Evolutionary conservation across 1,284 basidiomycete species (phyloP).

Genomic region (Nidula niveotomentosa): DNA sequence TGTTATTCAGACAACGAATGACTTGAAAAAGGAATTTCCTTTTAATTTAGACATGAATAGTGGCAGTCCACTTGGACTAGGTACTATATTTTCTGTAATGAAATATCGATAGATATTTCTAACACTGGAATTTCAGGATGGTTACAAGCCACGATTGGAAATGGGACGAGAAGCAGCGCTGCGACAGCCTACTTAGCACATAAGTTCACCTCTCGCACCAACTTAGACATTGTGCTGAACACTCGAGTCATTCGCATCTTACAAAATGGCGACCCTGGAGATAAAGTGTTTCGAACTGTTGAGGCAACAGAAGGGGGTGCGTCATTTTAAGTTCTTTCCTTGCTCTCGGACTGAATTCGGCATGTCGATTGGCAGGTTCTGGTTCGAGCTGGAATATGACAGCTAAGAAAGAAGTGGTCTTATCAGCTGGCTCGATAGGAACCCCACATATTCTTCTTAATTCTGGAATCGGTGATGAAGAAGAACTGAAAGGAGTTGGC

Average conservation of each 20-base stretch:
- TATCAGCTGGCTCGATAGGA: slow-evolving; percentile 20
- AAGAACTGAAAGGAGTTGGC: slow-evolving; percentile 10
- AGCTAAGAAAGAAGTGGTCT: slow-evolving; percentile 20
- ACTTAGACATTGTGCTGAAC: slow-evolving; percentile 36
- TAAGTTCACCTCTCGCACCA: slow-evolving; percentile 27
- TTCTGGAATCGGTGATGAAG: slow-evolving; percentile 19
- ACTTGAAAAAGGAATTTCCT: slow-evolving; percentile 29
- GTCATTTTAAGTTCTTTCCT: too few species aligned
- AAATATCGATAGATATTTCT: too few species aligned
- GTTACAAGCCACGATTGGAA: slow-evolving; percentile 20
- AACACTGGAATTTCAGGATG: slow-evolving; percentile 10
- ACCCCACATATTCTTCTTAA: slow-evolving; percentile 21
- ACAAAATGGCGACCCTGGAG: slow-evolving; percentile 4
- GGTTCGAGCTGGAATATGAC: slow-evolving; percentile 3
- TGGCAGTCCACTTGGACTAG: slow-evolving; percentile 35
- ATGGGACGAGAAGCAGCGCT: slow-evolving; percentile 34
- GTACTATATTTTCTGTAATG: slow-evolving; percentile 16
- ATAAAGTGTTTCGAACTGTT: not conserved
- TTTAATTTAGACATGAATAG: slow-evolving; percentile 31
- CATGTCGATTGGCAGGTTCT: too few species aligned
- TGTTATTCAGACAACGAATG: slow-evolving; percentile 28
- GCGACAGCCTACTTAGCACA: slow-evolving; percentile 36
- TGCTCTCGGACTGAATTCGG: too few species aligned
- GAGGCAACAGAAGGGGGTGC: too few species aligned
- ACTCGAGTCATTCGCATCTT: slow-evolving; percentile 22